A percentile compares a stretch with the other conserved stretches of the same genome.
phyloP scores from a whole-genome alignment of 1,284 basidiomycete species.

The Ustilago cynodontis region DNA sequence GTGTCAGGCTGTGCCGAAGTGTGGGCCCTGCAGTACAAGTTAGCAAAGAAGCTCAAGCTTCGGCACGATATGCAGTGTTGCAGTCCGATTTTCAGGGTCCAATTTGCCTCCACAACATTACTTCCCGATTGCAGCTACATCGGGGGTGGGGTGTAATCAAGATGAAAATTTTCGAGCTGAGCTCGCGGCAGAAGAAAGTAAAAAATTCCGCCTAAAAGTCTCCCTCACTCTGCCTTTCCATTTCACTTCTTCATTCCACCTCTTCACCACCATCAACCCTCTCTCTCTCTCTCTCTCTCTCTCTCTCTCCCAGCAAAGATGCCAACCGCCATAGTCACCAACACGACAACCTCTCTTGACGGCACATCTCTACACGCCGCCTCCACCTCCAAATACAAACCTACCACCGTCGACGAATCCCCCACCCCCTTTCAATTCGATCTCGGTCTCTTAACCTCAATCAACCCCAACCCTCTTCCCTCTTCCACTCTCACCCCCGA shows the following conservation, averaged over 20 bases:
- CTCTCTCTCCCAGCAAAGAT: no score
- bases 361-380: conserved; percentile 40
- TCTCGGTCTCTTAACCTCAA: conserved; percentile 83
- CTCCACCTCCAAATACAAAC: conserved; percentile 47
- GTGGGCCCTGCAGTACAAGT: neutral
- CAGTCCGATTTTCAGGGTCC: conserved; percentile 18
- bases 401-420: conserved; percentile 73
- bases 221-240: neutral
- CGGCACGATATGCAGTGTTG: neutral
- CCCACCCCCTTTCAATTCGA: conserved; percentile 86
- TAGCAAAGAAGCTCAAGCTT: neutral
- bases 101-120: conserved; percentile 7
- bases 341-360: conserved; percentile 38
- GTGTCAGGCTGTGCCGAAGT: neutral
- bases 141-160: conserved; percentile 8
- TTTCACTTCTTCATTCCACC: neutral
- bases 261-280: neutral
- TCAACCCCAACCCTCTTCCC: conserved; percentile 88
- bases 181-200: conserved; percentile 4
- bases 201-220: neutral
- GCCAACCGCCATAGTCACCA: conserved; percentile 35
- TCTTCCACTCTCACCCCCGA: conserved; percentile 76
- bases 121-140: neutral
- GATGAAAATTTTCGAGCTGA: conserved; percentile 35
- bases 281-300: no score